Evolutionary conservation across 2,329 filamentous ascomycete genomes (phyloP), one percentile per base, ranked within the genome.

Genomic region (Dothistroma septosporum): DNA sequence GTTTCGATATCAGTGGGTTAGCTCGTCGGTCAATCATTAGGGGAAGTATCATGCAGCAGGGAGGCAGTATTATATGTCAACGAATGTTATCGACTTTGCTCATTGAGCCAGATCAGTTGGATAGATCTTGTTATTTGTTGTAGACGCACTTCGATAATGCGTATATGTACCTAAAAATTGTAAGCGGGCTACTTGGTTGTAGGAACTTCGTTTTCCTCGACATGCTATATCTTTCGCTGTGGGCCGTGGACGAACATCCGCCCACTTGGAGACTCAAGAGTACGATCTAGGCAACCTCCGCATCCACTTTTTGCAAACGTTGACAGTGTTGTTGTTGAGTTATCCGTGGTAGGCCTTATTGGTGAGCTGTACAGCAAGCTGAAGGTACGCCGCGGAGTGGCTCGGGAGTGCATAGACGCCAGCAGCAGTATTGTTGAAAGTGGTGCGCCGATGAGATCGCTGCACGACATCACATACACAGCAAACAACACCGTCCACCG

Each of bases 181-280:
- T 35, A 5, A 53, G 50, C 50, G n/a, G 53, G 21, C 10, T 19
- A 22, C 19, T 44, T 10, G 16, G 19, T 12, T 19, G 12, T 14
- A 48, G 31, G 52, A 55, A 59, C 49, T 48, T 47, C 52, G 21
- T 12, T 59, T 55, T 33, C 52, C 57, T 54, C 57, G 52, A 41
- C 48, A 41, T 11, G 9, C 52, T 28, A 55, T 19, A 59, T 59
- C 57, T 59, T 50, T 55, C 32, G 37, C 31, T 50, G 32, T 53
- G 55, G 57, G 52, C 37, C 57, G 55, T 16, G 19, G 47, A 41
- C 21, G 21, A 41, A 49, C 37, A 55, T 28, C n/a, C 12, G 8
- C 1, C 24, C 37, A 59, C 28, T 50, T 55, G 57, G 52, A 59
- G 57, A 21, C 41, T 59, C 22, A 47, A 55, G 41, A 37, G 50